Base-by-base conservation (phyloP, 306 rosid species). In the Carpinus fangiana region DNA sequence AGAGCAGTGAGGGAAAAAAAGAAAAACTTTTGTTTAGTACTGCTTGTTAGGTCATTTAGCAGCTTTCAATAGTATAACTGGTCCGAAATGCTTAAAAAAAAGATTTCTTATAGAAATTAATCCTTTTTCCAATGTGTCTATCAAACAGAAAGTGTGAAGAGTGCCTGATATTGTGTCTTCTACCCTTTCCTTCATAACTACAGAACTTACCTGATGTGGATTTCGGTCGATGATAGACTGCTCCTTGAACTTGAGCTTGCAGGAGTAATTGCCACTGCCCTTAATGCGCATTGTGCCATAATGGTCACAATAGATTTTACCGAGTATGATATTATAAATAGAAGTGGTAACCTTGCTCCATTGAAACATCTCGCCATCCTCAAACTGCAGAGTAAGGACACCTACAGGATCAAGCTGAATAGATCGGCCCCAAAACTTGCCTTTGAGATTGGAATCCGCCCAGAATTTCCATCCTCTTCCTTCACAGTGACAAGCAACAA, bases 281-380 rank as follows among this genome's bases (percentile, higher is more conserved):
- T 80, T 95, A 88, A 95, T 92, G 82, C 92, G 98, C 98, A 95
- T 95, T 72, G 97, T 92, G 34, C 98, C 98, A 73, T 95, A 95
- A 84, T 95, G 98, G 80, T 95, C 98, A 68, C 98, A 95, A 81
- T 95, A 95, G 72, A 95, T 85, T 88, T 91, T 95, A 76, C 99
- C 99, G 28, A 95, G 89, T 70, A 95, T 95, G 79, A 93, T 95
- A 83, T 95, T 95, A 88, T 95, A 93, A 73, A 95, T 95, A 50
- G 99, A 95, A 86, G 99, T 95, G 65, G 98, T 95, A 84, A 95
- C 99, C 92, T 95, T 95, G 90, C 97, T 93, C 99, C 99, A 95
- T 76, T 93, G 93, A 82, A 95, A 95, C 56, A 82, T 89, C 82
- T 95, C 99, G 46, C 97, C 97, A 70, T 91, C 94, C 78, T 91